phyloP scores from a whole-genome alignment of 2,329 filamentous ascomycete genomes.

The Diaporthe eres region DNA sequence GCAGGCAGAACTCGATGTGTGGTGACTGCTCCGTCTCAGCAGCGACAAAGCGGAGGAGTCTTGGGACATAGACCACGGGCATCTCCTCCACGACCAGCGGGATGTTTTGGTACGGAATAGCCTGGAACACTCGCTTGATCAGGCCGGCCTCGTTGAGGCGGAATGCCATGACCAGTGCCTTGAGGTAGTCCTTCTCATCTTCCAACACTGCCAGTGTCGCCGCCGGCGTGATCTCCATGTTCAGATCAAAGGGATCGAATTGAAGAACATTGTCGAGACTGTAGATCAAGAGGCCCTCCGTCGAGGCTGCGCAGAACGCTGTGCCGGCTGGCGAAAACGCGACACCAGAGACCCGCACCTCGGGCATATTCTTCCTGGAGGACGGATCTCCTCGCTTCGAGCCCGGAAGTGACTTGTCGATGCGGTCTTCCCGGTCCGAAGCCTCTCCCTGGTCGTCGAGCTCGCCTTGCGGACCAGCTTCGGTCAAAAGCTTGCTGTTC shows the following conservation, averaged over 20 bases:
- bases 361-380: constrained; percentile 80
- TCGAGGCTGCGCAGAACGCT: constrained; percentile 94
- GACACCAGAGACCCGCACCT: constrained; percentile 87
- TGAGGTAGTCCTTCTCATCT: constrained; percentile 83
- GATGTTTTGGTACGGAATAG: constrained; percentile 82
- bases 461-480: constrained; percentile 87
- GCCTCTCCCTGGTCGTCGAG: constrained; percentile 90
- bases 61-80: constrained; percentile 87
- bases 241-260: constrained; percentile 97
- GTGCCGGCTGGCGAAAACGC: constrained; percentile 91
- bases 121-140: constrained; percentile 88
- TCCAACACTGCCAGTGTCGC: constrained; percentile 81
- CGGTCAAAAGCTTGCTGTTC: constrained; percentile 91
- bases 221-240: constrained; percentile 92
- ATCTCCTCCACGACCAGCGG: constrained; percentile 82
- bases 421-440: constrained; percentile 88
- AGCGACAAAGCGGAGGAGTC: constrained; percentile 88
- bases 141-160: constrained; percentile 89
- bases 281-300: constrained; percentile 94
- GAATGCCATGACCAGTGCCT: constrained; percentile 97
- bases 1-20: constrained; percentile 93
- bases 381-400: constrained; percentile 91
- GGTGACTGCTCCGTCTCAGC: constrained; percentile 90
- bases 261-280: constrained; percentile 86
- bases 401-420: constrained; percentile 85